Base-by-base conservation (phyloP, 2,329 filamentous ascomycete species). In the Cercospora sp. region DNA sequence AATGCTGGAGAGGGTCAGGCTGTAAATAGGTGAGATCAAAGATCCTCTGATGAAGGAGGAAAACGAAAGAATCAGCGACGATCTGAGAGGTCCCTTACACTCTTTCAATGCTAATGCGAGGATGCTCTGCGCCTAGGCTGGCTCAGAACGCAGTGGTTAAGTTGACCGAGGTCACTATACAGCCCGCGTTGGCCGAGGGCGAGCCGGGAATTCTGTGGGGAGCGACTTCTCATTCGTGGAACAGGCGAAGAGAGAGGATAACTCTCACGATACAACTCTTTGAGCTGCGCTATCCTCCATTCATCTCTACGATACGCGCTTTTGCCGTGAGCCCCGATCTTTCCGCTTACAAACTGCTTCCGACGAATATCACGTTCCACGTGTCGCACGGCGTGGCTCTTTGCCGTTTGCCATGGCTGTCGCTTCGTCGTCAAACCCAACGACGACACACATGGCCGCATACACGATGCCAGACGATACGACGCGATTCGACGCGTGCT, bases 41-140 rank as follows among this genome's bases (percentile, higher is more conserved):
- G 62, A 64, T 57, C 5, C 32, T 57, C 12, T 57, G 49, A 64
- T 57, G 21, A 21, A 43, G 51, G 43, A 57, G 62, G 49, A 28
- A 40, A 58, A 64, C 49, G 49, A 64, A 58, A 32, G 49, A 64
- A 43, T 13, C 18, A 43, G 43, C 13, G 30, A 24, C 32, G 32
- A 30, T 64, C n/a, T 13, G 61, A 55, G 32, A 57, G 51, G 43
- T 58, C 49, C 61, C 62, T 57, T 64, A 64, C 62, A 40, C 18
- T 57, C 28, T 32, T 26, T 61, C 32, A 61, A 43, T 43, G 37
- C 32, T 61, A 26, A 26, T 43, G n/a, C 34, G 21, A 61, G 37
- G 37, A 43, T 18, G 45, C 13, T 34, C 26, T 30, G 45, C 45
- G 32, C 32, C 61, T 34, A 63, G 45, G 61, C 61, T 53, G 16